phyloP scores from a whole-genome alignment of 108 stramenopile species.

The Aurantiochytrium sp. region DNA sequence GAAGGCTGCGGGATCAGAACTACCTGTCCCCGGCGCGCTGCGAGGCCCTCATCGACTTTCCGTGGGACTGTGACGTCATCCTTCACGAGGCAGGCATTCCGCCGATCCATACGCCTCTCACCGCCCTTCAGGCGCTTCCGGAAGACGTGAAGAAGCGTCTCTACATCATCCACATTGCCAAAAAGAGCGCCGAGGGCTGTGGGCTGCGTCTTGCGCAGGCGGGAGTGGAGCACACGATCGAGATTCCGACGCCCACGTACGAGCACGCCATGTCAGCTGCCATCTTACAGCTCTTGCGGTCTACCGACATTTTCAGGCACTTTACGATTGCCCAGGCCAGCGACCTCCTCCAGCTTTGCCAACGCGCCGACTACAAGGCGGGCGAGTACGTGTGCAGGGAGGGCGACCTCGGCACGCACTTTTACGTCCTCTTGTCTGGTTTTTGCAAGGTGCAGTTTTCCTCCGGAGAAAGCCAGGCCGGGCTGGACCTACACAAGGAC shows the following conservation, averaged over 20 bases:
- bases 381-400: neutral
- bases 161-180: slow-evolving; percentile 80
- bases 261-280: slow-evolving; percentile 19
- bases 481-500: neutral
- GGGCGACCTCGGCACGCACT: neutral
- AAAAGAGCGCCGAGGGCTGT: neutral
- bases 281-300: neutral
- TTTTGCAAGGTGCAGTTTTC: slow-evolving; percentile 19
- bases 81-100: slow-evolving; percentile 86
- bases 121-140: slow-evolving; percentile 69
- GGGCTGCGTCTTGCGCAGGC: slow-evolving; percentile 33
- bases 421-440: neutral
- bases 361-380: neutral
- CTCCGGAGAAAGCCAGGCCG: neutral
- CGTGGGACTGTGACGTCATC: slow-evolving; percentile 77
- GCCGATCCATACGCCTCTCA: slow-evolving; percentile 84
- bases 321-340: slow-evolving; percentile 3
- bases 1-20: slow-evolving; percentile 66
- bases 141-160: slow-evolving; percentile 68
- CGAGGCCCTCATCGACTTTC: slow-evolving; percentile 72
- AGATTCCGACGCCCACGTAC: neutral
- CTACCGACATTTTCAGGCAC: slow-evolving; percentile 8
- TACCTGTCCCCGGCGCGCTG: slow-evolving; percentile 68
- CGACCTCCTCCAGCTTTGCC: neutral
- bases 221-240: slow-evolving; percentile 39